Conservation (phyloP, 768 basidiomycete species). For the Naganishia onofrii region DNA sequence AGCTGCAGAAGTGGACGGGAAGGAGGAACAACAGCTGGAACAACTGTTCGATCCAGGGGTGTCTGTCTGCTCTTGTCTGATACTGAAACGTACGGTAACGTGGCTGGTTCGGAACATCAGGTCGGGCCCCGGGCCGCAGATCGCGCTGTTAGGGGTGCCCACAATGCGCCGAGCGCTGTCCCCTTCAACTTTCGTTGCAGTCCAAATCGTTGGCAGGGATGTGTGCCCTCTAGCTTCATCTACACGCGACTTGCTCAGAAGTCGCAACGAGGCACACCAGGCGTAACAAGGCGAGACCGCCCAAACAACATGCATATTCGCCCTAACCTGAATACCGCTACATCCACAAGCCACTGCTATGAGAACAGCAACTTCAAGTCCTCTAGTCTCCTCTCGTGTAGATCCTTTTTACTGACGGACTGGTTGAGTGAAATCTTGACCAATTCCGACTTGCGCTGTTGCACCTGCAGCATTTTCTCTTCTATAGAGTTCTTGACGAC, state of each 20-base stretch:
- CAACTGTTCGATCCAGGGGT: background rate
- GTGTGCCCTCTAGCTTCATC: too few species aligned
- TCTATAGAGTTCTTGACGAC: constrained; percentile 95
- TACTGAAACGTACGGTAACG: constrained; percentile 19
- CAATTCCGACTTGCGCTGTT: constrained; percentile 87
- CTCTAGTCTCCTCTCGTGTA: constrained; percentile 81
- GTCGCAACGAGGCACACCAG: too few species aligned
- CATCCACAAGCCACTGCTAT: background rate
- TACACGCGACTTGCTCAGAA: too few species aligned
- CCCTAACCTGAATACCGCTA: too few species aligned
- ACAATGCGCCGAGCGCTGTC: too few species aligned
- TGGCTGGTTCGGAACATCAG: background rate
- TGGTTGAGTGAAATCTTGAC: constrained; percentile 91
- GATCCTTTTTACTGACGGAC: constrained; percentile 79
- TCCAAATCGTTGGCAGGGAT: too few species aligned
- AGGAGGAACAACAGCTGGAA: too few species aligned
- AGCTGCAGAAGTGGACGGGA: background rate
- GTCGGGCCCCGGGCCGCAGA: too few species aligned
- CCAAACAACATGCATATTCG: background rate
- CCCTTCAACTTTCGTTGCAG: too few species aligned
- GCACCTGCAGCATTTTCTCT: constrained; percentile 83
- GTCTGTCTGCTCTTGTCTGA: constrained; percentile 2
- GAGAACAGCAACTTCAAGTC: constrained; percentile 58
- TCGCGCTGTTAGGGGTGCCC: too few species aligned
- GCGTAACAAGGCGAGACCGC: too few species aligned